A percentile compares a stretch with the other conserved stretches of the same genome.
phyloP scores from a whole-genome alignment of 352 stramenopile genomes.

The Globisporangium perplexum region DNA sequence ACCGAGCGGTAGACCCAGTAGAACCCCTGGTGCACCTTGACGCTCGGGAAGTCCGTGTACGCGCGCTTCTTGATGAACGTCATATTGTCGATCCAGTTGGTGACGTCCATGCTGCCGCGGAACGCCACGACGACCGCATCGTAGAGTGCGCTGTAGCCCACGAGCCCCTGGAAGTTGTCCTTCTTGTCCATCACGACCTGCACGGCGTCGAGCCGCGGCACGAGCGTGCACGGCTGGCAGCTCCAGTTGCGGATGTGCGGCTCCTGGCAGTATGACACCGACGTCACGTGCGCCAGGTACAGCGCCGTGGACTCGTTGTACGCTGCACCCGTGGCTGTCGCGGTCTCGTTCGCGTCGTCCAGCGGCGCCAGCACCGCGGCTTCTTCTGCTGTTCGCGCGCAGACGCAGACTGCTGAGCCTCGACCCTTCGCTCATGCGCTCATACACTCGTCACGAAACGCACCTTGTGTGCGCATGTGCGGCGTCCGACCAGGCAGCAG shows the following conservation, averaged over 20 bases:
- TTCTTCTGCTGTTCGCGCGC: background rate
- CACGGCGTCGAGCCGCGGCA: conserved; percentile 39
- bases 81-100: conserved; percentile 84
- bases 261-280: conserved; percentile 67
- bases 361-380: too few species aligned
- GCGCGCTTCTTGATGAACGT: conserved; percentile 71
- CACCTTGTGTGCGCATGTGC: background rate
- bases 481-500: background rate
- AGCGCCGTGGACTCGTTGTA: conserved; percentile 70
- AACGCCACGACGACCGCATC: conserved; percentile 68
- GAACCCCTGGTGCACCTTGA: conserved; percentile 71
- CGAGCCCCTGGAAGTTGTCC: conserved; percentile 74
- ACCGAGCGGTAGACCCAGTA: conserved; percentile 78
- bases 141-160: conserved; percentile 56
- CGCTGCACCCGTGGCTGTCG: background rate
- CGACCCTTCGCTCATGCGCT: too few species aligned
- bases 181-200: conserved; percentile 61
- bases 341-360: background rate
- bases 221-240: conserved; percentile 61
- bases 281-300: conserved; percentile 74
- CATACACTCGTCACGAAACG: too few species aligned
- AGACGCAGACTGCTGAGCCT: too few species aligned
- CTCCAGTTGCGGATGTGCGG: conserved; percentile 68
- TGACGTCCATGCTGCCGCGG: conserved; percentile 76
- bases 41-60: conserved; percentile 54